These are phyloP conservation scores for Cadophora luteo-olivacea DNA, from an alignment of 2,329 filamentous ascomycete species.

Conservation along the genomic window DNA sequence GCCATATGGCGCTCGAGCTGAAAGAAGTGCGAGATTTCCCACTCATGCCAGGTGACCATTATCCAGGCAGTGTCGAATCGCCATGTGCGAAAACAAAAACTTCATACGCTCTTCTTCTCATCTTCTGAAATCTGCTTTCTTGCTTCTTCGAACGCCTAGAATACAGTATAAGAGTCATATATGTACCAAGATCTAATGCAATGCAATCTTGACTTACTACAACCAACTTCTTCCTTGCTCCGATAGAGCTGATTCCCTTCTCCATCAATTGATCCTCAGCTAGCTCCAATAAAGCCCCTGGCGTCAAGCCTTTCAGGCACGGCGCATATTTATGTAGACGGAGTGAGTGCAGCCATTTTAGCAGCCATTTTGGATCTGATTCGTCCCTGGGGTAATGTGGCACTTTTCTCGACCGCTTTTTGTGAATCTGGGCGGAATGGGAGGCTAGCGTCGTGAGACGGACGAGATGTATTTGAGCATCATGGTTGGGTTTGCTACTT, in stretches of 20 bases:
- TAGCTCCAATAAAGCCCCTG: neutral
- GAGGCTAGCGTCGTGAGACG: neutral
- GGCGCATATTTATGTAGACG: conserved; percentile 12
- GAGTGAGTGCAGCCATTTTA: conserved; percentile 10
- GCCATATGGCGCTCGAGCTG: no score
- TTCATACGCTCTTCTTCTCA: no score
- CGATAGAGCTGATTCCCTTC: conserved; percentile 2
- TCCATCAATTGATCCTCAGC: neutral
- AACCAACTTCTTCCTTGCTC: conserved; percentile 4
- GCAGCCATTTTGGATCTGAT: neutral
- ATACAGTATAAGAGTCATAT: neutral
- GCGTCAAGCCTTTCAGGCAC: neutral
- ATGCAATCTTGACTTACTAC: neutral
- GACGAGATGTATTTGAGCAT: neutral
- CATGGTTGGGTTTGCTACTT: neutral
- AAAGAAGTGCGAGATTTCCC: neutral
- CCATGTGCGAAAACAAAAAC: no score
- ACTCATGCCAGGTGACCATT: neutral
- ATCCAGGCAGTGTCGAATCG: neutral
- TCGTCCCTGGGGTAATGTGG: neutral
- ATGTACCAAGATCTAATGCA: neutral
- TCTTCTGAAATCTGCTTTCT: neutral
- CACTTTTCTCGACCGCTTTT: neutral
- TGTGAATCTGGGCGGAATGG: neutral
- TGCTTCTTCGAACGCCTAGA: neutral